Percentiles rank a stretch among this genome's conserved stretches.
These are phyloP conservation scores for Tricharina praecox DNA, from an alignment of 495 filamentous ascomycete genomes.

Conservation along the genomic window DNA sequence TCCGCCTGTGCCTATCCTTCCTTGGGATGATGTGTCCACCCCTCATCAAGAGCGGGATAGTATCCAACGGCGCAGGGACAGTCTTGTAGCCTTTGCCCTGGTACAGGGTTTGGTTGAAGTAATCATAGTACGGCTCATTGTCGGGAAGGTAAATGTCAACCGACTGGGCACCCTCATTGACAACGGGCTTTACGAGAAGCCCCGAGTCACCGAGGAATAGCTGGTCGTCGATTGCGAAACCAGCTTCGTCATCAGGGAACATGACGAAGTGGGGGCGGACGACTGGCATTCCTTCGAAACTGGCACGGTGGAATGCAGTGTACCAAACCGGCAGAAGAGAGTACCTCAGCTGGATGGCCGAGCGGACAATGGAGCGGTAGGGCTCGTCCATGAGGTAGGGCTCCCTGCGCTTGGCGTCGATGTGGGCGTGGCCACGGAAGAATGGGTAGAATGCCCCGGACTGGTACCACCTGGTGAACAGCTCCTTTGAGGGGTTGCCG, in stretches of 20 bases:
- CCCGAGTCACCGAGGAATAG: conserved; percentile 78
- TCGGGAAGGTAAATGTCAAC: conserved; percentile 75
- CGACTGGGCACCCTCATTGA: conserved; percentile 51
- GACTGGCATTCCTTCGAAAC: conserved; percentile 66
- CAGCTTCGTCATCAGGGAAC: conserved; percentile 70
- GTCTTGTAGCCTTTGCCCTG: conserved; percentile 51
- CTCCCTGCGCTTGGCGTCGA: conserved; percentile 83
- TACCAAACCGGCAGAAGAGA: conserved; percentile 88
- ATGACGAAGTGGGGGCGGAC: conserved; percentile 81
- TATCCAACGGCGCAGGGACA: conserved; percentile 61
- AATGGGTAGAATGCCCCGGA: conserved; percentile 95
- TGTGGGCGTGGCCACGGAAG: conserved; percentile 96
- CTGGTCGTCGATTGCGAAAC: conserved; percentile 80
- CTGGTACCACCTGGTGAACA: conserved; percentile 90
- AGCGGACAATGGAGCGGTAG: conserved; percentile 67
- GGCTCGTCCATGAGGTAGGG: conserved; percentile 78
- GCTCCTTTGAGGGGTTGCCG: conserved; percentile 80
- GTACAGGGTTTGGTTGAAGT: conserved; percentile 68
- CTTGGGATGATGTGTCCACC: conserved; percentile 84
- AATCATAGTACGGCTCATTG: conserved; percentile 78
- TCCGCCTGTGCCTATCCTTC: conserved; percentile 70
- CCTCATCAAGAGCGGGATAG: conserved; percentile 75
- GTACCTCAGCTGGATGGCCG: conserved; percentile 77
- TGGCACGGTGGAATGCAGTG: conserved; percentile 83
- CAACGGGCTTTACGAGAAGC: conserved; percentile 74